Percentiles rank a stretch among this genome's conserved stretches.
Conservation (phyloP, 352 stramenopile genomes). For the Hyaloperonospora arabidopsidis region DNA sequence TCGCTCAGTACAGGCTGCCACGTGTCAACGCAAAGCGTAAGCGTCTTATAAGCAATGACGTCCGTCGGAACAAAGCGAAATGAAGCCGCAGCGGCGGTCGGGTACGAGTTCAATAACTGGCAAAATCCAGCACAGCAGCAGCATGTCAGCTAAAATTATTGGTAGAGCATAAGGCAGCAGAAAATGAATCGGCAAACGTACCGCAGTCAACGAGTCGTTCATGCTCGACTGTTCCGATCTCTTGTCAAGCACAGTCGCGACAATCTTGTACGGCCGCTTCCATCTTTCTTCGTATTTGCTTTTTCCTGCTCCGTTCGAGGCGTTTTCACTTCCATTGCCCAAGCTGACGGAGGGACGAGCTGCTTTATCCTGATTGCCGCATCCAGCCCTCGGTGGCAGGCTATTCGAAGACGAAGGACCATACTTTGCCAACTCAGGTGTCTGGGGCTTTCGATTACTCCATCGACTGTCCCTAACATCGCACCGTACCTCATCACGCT, state of each 20-base stretch:
- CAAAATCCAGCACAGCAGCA: conserved; percentile 21
- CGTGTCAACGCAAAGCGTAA: conserved; percentile 69
- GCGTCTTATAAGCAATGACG: conserved; percentile 65
- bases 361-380: neutral
- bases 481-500: conserved; percentile 4
- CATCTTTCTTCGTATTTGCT: conserved; percentile 49
- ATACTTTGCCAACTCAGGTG: conserved; percentile 48
- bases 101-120: conserved; percentile 28
- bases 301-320: conserved; percentile 20
- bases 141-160: conserved; percentile 2
- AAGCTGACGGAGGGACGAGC: neutral
- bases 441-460: conserved; percentile 4
- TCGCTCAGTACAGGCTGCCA: conserved; percentile 64
- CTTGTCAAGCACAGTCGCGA: conserved; percentile 50
- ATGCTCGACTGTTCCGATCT: conserved; percentile 2
- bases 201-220: conserved; percentile 1
- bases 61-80: conserved; percentile 35
- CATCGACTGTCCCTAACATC: conserved; percentile 1
- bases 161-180: neutral
- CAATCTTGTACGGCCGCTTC: conserved; percentile 75
- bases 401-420: conserved; percentile 29
- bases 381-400: neutral
- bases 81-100: conserved; percentile 3
- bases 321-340: conserved; percentile 1
- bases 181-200: conserved; percentile 12